Evolutionary conservation across 257 asterid genomes (phyloP).

Genomic region (Plantago elongata): DNA sequence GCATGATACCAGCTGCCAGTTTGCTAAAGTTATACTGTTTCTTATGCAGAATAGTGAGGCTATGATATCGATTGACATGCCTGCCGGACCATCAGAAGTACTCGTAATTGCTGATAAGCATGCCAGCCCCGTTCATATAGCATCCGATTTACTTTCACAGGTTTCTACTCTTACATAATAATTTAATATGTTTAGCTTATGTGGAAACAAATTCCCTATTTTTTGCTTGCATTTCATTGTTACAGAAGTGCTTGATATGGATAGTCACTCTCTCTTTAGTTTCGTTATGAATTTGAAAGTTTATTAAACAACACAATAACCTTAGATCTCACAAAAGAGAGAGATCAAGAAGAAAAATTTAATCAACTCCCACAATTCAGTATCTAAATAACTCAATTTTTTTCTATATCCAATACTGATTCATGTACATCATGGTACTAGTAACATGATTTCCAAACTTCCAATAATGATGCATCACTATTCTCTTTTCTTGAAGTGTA

Average conservation of each 20-base stretch:
- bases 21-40: conserved; percentile 25
- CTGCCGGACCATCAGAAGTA: conserved; percentile 99
- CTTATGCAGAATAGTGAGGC: conserved; percentile 89
- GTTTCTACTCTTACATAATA: conserved; percentile 27
- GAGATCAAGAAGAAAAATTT: neutral
- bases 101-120: conserved; percentile 88
- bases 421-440: conserved; percentile 1
- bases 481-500: conserved; percentile 12
- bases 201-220: neutral
- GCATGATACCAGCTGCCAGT: neutral
- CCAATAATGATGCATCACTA: neutral
- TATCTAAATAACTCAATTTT: neutral
- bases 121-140: conserved; percentile 86
- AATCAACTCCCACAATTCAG: too few relatives aligned
- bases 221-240: conserved; percentile 12
- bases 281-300: neutral
- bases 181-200: conserved; percentile 4
- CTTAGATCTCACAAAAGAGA: neutral
- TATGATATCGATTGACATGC: conserved; percentile 97
- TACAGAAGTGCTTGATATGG: conserved; percentile 8
- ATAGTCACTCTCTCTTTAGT: neutral
- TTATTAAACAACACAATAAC: conserved; percentile 11
- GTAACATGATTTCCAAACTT: conserved; percentile 6
- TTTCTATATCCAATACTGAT: neutral
- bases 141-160: conserved; percentile 98